phyloP scores from a whole-genome alignment of 1,284 basidiomycete species.

The Tilletiopsis washingtonensis region DNA sequence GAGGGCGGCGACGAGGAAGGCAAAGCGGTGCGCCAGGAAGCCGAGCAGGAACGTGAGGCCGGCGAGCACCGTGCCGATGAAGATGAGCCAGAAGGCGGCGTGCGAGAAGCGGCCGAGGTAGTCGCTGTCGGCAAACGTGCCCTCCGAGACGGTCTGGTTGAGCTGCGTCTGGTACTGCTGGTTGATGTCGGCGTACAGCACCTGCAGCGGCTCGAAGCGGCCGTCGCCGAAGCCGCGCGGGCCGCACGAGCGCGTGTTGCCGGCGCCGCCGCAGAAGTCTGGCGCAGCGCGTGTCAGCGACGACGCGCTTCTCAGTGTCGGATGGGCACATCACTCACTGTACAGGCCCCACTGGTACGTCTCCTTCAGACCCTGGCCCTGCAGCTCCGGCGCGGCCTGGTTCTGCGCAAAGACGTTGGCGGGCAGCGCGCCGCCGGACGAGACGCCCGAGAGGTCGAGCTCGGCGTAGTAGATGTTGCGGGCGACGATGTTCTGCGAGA shows the following conservation, averaged over 20 bases:
- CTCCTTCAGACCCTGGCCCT: conserved; percentile 21
- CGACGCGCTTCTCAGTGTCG: no score
- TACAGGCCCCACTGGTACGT: conserved; percentile 36
- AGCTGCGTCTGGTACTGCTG: conserved; percentile 11
- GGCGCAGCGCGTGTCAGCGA: neutral
- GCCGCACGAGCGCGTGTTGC: conserved; percentile 12
- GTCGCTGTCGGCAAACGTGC: conserved; percentile 19
- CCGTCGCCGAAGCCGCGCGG: conserved; percentile 21
- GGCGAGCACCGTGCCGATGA: conserved; percentile 39
- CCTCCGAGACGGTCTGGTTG: conserved; percentile 2
- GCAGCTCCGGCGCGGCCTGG: conserved; percentile 10
- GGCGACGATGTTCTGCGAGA: conserved; percentile 42
- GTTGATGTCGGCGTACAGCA: conserved; percentile 3
- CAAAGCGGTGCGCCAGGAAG: conserved; percentile 31
- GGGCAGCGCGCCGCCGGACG: no score
- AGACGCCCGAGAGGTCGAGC: conserved; percentile 12
- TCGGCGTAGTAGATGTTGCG: conserved; percentile 34
- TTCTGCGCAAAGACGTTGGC: conserved; percentile 27
- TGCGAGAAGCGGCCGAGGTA: conserved; percentile 29
- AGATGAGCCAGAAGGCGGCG: conserved; percentile 38
- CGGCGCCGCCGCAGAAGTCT: conserved; percentile 28
- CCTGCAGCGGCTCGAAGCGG: conserved; percentile 19
- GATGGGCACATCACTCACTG: conserved; percentile 7
- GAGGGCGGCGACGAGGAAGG: conserved; percentile 16
- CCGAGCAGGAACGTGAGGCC: conserved; percentile 36